Percentiles rank a stretch among this genome's conserved stretches.
These are phyloP conservation scores for Penicillium argentinense DNA, from an alignment of 495 filamentous ascomycete species.

Conservation along the genomic window DNA sequence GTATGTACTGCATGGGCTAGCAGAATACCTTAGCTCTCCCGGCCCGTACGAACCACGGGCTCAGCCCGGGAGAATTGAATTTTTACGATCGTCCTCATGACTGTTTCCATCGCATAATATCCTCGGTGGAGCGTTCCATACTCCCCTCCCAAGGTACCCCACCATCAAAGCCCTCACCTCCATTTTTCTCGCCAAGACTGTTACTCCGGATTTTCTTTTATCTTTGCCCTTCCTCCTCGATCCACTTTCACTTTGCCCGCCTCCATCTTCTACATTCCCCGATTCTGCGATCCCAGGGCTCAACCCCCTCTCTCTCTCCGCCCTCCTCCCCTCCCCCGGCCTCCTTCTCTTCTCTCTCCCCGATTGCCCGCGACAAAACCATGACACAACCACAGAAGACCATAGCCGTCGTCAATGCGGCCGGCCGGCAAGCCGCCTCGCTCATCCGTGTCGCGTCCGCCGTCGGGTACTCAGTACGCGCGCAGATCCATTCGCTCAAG, in stretches of 20 bases:
- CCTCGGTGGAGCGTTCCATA: conserved; percentile 22
- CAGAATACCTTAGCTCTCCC: too few relatives aligned
- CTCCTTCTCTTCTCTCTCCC: conserved; percentile 7
- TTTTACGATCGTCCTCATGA: conserved; percentile 18
- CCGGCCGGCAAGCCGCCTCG: conserved; percentile 89
- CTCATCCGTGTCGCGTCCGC: conserved; percentile 89
- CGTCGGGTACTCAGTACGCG: conserved; percentile 85
- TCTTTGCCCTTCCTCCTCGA: conserved; percentile 7
- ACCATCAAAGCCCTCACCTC: conserved; percentile 27
- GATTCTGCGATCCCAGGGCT: conserved; percentile 5
- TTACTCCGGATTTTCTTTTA: conserved; percentile 31
- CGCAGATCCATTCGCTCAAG: conserved; percentile 80
- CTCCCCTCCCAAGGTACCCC: conserved; percentile 29
- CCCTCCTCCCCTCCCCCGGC: conserved; percentile 7
- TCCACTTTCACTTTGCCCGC: conserved; percentile 8
- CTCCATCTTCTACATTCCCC: neutral
- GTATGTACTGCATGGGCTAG: too few relatives aligned
- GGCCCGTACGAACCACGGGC: too few relatives aligned
- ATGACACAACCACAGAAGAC: conserved; percentile 63
- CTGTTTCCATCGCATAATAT: conserved; percentile 31
- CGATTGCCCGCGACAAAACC: too few relatives aligned
- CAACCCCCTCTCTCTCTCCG: conserved; percentile 1
- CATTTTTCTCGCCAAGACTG: conserved; percentile 29
- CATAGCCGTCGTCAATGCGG: conserved; percentile 89
- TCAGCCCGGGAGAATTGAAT: too few relatives aligned